A percentile compares a stretch with the other conserved stretches of the same genome.
Evolutionary conservation across 1,284 basidiomycete species (phyloP).

Genomic region (Malassezia globosa): DNA sequence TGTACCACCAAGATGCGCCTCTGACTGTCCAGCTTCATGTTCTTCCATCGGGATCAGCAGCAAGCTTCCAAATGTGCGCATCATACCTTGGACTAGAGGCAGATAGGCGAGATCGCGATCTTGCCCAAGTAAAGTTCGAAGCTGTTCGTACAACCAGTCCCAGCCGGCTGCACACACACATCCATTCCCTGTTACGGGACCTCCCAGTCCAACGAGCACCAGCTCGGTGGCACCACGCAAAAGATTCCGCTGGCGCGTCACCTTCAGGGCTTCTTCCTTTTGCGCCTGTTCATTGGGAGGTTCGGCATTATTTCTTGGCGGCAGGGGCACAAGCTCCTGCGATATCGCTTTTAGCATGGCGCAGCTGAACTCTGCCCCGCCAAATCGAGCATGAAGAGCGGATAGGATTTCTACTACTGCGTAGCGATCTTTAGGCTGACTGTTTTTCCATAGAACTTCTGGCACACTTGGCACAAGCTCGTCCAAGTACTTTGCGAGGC

Average conservation of each 20-base stretch:
- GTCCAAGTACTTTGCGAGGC: constrained; percentile 89
- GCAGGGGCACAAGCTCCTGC: constrained; percentile 53
- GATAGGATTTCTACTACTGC: constrained; percentile 74
- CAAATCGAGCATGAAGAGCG: constrained; percentile 75
- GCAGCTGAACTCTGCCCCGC: constrained; percentile 59
- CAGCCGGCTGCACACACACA: constrained; percentile 5
- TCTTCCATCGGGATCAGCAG: constrained; percentile 53
- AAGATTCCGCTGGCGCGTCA: constrained; percentile 70
- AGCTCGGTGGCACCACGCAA: constrained; percentile 79
- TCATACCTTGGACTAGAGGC: constrained; percentile 68
- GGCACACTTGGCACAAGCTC: constrained; percentile 77
- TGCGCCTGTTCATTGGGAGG: constrained; percentile 70
- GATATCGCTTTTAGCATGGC: constrained; percentile 59
- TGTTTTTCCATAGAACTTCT: constrained; percentile 75
- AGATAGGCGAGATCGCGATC: constrained; percentile 74
- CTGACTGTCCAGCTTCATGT: constrained; percentile 8
- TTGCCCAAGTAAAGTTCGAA: constrained; percentile 59
- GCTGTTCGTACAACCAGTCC: constrained; percentile 55
- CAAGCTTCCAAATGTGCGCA: constrained; percentile 69
- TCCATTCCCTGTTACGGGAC: neutral
- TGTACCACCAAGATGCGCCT: neutral
- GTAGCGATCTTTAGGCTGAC: constrained; percentile 77
- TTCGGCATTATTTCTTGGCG: constrained; percentile 51
- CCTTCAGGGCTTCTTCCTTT: constrained; percentile 73
- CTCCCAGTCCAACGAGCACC: constrained; percentile 64